phyloP scores from a whole-genome alignment of 1,284 basidiomycete genomes.

The Schizophyllum commune region DNA sequence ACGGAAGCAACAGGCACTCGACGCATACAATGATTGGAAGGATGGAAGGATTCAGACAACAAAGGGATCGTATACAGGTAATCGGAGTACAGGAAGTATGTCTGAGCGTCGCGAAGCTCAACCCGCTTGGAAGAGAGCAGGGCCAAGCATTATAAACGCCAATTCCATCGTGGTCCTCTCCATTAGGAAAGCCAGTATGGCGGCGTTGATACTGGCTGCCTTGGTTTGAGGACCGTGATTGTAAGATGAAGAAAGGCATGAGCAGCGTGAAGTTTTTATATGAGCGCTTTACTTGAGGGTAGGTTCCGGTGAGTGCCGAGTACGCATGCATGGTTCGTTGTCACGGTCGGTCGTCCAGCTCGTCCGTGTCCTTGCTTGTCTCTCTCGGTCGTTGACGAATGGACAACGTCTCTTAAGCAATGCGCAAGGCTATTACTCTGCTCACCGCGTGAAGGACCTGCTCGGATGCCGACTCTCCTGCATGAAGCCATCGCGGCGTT shows the following conservation, averaged over 20 bases:
- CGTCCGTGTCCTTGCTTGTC: background rate
- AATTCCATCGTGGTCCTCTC: conserved; percentile 63
- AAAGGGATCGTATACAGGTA: background rate
- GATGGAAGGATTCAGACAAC: too few relatives aligned
- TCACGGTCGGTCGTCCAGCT: background rate
- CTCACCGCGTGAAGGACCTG: too few relatives aligned
- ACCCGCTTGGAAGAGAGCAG: conserved; percentile 18
- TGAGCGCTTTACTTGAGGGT: background rate
- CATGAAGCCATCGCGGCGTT: too few relatives aligned
- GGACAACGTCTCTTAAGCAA: background rate
- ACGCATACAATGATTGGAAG: too few relatives aligned
- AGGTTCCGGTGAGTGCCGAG: background rate
- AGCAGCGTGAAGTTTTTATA: background rate
- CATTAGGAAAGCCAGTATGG: conserved; percentile 58
- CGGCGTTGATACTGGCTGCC: conserved; percentile 38
- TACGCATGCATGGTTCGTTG: background rate
- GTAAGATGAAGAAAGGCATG: conserved; percentile 39
- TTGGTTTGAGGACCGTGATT: conserved; percentile 58
- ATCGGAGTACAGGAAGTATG: conserved; percentile 23
- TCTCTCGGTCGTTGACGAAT: background rate
- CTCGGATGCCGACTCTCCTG: too few relatives aligned
- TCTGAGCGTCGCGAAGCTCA: conserved; percentile 67
- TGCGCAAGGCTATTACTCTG: background rate
- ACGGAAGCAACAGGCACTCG: too few relatives aligned
- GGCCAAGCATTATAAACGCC: conserved; percentile 62